phyloP scores from a whole-genome alignment of 2,329 filamentous ascomycete species.

The Sarocladium oryzae region DNA sequence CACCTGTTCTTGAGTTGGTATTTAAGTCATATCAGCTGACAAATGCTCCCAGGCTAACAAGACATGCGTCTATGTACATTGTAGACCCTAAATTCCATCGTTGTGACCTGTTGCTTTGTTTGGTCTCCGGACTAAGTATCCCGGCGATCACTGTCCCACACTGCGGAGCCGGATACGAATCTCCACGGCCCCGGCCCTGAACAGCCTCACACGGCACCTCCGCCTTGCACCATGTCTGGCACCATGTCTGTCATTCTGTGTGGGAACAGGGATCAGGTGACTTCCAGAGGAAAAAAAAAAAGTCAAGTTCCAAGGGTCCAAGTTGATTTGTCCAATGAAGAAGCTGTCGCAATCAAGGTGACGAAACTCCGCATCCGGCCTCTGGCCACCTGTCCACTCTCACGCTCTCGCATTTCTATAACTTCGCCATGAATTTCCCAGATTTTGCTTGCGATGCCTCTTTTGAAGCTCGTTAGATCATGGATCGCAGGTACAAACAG shows the following conservation, averaged over 20 bases:
- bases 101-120: too few species aligned
- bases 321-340: background rate
- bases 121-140: background rate
- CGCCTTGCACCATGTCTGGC: too few species aligned
- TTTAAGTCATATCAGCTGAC: too few species aligned
- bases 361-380: background rate
- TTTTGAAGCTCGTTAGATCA: conserved; percentile 1
- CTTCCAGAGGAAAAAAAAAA: background rate
- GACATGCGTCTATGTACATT: too few species aligned
- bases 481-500: conserved; percentile 12
- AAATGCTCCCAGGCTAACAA: too few species aligned
- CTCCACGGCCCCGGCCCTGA: too few species aligned
- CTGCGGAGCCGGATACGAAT: background rate
- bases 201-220: too few species aligned
- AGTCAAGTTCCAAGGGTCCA: background rate
- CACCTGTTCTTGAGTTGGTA: too few species aligned
- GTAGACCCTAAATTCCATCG: too few species aligned
- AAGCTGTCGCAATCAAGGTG: background rate
- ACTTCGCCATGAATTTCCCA: background rate
- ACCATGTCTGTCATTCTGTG: background rate
- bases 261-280: conserved; percentile 2
- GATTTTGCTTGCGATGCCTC: background rate
- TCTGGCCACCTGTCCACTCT: background rate
- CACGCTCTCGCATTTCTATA: background rate
- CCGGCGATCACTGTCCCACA: background rate